Evolutionary conservation across 2,329 filamentous ascomycete species (phyloP), one percentile per base, ranked within the genome.

Genomic region (Catunica adiposa): DNA sequence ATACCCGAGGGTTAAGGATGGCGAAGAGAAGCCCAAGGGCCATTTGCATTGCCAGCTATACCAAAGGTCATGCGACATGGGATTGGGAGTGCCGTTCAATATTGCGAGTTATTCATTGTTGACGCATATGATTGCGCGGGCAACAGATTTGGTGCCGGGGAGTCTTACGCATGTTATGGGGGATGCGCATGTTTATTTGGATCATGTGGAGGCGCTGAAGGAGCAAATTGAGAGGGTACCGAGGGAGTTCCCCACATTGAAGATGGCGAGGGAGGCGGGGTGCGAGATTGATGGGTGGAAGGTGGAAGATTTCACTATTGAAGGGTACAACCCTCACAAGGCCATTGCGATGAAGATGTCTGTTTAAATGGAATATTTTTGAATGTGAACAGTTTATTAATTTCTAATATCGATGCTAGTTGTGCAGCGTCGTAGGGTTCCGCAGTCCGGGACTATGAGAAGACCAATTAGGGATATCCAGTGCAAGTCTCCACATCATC

Each of bases 331-430:
- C 52, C 90, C 92, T 56, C 88, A 96, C 68, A 90, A 89, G 72
- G 78, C 78, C 3, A 94, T 98, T 70, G 78, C 86, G 47, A 98
- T 98, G 92, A 96, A 97, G 73, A 98, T 98, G 92, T 94, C 87
- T 65, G 90, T 97, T 58, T 89, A 62, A 59, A 44, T 44, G 29
- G 29, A 11, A 5, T 34, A 34, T 34, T 5, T 34, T 5, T 34
- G 29, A 34, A 11, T 34, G 5, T 34, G 29, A n/a, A n/a, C n/a
- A n/a, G n/a, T n/a, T n/a, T n/a, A n/a, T n/a, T n/a, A n/a, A n/a
- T n/a, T n/a, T n/a, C n/a, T n/a, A n/a, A n/a, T n/a, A n/a, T n/a
- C n/a, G n/a, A n/a, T n/a, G n/a, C n/a, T n/a, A n/a, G n/a, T n/a
- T n/a, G n/a, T n/a, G n/a, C n/a, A n/a, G n/a, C n/a, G n/a, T n/a